Evolutionary conservation across 805 yeast species (phyloP), one percentile per base, ranked within the genome.

Genomic region (Kluyveromyces siamensis): DNA sequence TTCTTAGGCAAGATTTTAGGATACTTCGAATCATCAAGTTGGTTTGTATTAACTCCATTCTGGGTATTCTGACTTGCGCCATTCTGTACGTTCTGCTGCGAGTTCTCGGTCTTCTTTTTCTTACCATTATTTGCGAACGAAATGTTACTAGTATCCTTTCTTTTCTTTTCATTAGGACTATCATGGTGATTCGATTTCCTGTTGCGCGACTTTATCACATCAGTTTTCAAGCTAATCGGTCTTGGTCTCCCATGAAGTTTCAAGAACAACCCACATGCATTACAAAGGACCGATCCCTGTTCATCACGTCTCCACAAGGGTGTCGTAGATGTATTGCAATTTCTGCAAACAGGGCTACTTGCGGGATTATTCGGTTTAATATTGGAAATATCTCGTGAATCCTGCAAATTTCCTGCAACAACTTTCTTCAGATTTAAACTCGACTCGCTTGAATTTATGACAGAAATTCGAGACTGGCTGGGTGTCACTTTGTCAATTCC

Each of bases 261-360:
- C 51, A 89, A 69, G 60, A 88, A 88, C 45, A 88, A 72, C 0
- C 96, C 96, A 71, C 96, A 88, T 9, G 98, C 98, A 69, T 90
- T 90, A 66, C 98, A 90, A 44, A 90, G 74, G 35, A 90, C 95
- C 58, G 83, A 84, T 14, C 95, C 95, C 10, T 86, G 79, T 60
- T 89, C 96, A 67, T 90, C 96, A 54, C 97, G 75, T 67, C 97
- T 77, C 97, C 97, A 90, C 27, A 90, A 71, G 1, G 98, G 97
- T 2, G 98, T 90, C 1, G 93, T 90, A 50, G 88, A 85, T 1
- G 98, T 90, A 59, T 83, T 78, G 70, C 98, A 90, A 66, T 90
- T 90, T 57, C 84, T 87, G 65, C 98, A 90, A 19, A 83, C 75
- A 5, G 95, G 87, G 35, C 79, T 71, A 18, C 49, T 53, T 21